Percentiles rank a stretch among this genome's conserved stretches.
These are phyloP conservation scores for Selaginella tamariscina DNA, from an alignment of 75 land plant species.

Conservation along the genomic window DNA sequence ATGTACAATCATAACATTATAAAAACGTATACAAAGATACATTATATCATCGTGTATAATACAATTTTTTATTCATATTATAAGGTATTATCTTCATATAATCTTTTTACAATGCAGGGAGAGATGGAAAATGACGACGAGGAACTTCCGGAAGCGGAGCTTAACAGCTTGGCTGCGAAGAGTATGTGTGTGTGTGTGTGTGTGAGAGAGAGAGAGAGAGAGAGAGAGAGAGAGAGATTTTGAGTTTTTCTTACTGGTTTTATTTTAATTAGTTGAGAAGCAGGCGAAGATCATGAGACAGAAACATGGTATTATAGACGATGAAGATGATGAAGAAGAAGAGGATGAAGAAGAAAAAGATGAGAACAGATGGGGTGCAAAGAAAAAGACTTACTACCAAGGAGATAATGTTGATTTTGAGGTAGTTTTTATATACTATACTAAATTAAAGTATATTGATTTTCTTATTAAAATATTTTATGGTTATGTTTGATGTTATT, in stretches of 20 bases:
- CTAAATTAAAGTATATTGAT: not conserved
- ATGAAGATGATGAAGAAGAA: slow-evolving; percentile 40
- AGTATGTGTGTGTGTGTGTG: not conserved
- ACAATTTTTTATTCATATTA: not conserved
- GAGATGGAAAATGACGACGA: not conserved
- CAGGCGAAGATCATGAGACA: slow-evolving; percentile 50
- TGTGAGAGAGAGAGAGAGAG: too few relatives aligned
- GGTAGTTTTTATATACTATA: slow-evolving; percentile 24
- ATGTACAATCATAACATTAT: too few relatives aligned
- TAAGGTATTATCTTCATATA: not conserved
- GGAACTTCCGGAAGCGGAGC: not conserved
- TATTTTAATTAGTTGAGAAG: slow-evolving; percentile 40
- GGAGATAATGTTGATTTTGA: slow-evolving; percentile 74
- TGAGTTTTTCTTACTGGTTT: not conserved
- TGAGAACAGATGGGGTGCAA: slow-evolving; percentile 57
- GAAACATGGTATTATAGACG: slow-evolving; percentile 50
- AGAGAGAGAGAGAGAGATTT: too few relatives aligned
- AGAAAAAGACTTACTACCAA: slow-evolving; percentile 42
- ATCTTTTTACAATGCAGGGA: too few relatives aligned
- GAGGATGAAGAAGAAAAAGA: slow-evolving; percentile 46
- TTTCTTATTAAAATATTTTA: not conserved
- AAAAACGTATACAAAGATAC: too few relatives aligned
- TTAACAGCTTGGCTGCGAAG: not conserved
- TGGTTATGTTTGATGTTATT: not conserved
- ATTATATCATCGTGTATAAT: too few relatives aligned